These are phyloP conservation scores for Bacterosira constricta DNA, from an alignment of 108 stramenopile genomes.

Conservation along the genomic window DNA sequence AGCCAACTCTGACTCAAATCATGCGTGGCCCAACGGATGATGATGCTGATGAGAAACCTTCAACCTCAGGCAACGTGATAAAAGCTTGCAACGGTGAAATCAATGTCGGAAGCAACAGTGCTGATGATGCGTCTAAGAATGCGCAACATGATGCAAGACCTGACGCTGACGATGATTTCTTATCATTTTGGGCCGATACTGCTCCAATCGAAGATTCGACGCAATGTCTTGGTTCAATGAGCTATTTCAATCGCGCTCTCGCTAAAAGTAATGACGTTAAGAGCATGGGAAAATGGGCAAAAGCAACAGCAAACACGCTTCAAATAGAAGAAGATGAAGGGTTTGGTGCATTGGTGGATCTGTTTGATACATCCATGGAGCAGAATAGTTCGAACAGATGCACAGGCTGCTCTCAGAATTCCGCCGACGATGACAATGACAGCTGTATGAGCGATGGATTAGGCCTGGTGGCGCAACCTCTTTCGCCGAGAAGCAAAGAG, in stretches of 20 bases:
- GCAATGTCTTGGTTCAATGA: constrained; percentile 13
- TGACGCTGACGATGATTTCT: constrained; percentile 6
- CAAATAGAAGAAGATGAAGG: constrained; percentile 12
- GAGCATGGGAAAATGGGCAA: constrained; percentile 11
- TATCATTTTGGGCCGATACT: constrained; percentile 20
- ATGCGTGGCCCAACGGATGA: constrained; percentile 1
- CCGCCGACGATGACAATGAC: background rate
- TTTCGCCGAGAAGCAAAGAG: constrained; percentile 19
- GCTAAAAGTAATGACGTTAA: background rate
- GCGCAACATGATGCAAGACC: too few relatives aligned
- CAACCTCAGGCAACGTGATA: background rate
- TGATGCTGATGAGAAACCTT: constrained; percentile 4
- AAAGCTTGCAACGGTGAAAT: background rate
- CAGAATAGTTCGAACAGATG: background rate
- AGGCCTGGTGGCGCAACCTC: background rate
- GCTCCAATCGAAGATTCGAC: constrained; percentile 1
- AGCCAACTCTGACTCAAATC: constrained; percentile 37
- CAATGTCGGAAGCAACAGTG: constrained; percentile 7
- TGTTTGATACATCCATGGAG: constrained; percentile 15
- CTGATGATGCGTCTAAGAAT: too few relatives aligned
- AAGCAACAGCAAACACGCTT: constrained; percentile 20
- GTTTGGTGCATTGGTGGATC: constrained; percentile 12
- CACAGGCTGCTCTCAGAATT: background rate
- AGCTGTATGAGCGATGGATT: background rate
- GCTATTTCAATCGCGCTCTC: constrained; percentile 12